A percentile compares a stretch with the other conserved stretches of the same genome.
These are phyloP conservation scores for Citrullus amarus DNA, from an alignment of 306 rosid species.

Conservation along the genomic window DNA sequence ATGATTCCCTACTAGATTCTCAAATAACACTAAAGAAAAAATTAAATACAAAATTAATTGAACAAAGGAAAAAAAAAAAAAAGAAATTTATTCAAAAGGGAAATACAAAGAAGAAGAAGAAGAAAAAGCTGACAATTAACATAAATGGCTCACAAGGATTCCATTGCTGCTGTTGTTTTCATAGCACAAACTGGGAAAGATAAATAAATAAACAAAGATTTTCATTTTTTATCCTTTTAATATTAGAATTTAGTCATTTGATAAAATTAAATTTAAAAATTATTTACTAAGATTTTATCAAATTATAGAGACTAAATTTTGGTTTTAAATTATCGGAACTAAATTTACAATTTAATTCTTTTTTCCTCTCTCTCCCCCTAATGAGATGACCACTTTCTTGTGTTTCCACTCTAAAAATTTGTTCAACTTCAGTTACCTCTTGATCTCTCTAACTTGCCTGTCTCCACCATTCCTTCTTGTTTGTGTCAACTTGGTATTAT, in stretches of 20 bases:
- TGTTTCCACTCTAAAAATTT: not conserved
- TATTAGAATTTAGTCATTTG: too few species aligned
- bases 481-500: not conserved
- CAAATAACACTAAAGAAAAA: not conserved
- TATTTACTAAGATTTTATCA: too few species aligned
- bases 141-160: not conserved
- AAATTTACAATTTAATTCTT: too few species aligned
- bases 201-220: not conserved
- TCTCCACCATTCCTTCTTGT: not conserved
- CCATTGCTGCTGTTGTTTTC: not conserved
- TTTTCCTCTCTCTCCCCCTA: too few species aligned
- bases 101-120: not conserved
- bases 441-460: not conserved
- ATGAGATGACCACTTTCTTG: not conserved
- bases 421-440: not conserved
- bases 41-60: not conserved
- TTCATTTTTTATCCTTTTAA: conserved; percentile 18
- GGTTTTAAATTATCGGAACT: too few species aligned
- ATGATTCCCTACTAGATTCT: conserved; percentile 8
- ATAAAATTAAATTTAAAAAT: too few species aligned
- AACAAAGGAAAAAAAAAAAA: not conserved
- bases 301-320: too few species aligned
- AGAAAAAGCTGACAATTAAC: conserved; percentile 8
- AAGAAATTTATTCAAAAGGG: not conserved
- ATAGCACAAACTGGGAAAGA: not conserved